Percentiles rank a stretch among this genome's conserved stretches.
These are phyloP conservation scores for Pigoraptor vietnamica DNA, from an alignment of 78 protist species.

Conservation along the genomic window DNA sequence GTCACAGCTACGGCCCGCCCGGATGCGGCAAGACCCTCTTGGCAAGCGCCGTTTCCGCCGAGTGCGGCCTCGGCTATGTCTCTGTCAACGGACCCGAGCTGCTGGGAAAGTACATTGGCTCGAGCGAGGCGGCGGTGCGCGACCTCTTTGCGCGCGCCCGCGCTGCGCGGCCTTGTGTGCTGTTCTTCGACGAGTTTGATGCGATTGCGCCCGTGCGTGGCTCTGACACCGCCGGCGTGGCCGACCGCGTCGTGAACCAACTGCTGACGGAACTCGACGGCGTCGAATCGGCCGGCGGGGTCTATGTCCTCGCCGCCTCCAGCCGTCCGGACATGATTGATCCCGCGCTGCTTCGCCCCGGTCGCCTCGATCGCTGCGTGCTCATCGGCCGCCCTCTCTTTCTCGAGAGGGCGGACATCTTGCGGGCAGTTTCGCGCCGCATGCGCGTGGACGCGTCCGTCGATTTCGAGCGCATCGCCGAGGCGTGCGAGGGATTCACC, in stretches of 20 bases:
- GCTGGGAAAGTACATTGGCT: slow-evolving; percentile 87
- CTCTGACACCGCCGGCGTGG: slow-evolving; percentile 80
- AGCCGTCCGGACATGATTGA: slow-evolving; percentile 84
- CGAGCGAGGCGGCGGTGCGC: slow-evolving; percentile 74
- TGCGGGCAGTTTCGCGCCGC: slow-evolving; percentile 21
- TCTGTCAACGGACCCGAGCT: slow-evolving; percentile 94
- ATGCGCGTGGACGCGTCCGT: slow-evolving; percentile 27
- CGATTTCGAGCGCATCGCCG: not conserved
- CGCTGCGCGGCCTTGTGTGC: slow-evolving; percentile 82
- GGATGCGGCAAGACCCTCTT: slow-evolving; percentile 91
- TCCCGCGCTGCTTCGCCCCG: slow-evolving; percentile 94
- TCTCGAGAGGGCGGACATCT: slow-evolving; percentile 43
- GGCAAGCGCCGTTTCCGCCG: slow-evolving; percentile 68
- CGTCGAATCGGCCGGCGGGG: slow-evolving; percentile 77
- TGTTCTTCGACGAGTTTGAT: slow-evolving; percentile 93
- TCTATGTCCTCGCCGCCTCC: slow-evolving; percentile 86
- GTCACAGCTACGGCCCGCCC: slow-evolving; percentile 83
- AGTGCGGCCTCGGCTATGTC: slow-evolving; percentile 74
- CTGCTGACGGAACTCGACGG: slow-evolving; percentile 88
- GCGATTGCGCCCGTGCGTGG: slow-evolving; percentile 71
- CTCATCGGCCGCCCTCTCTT: not conserved
- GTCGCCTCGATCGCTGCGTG: slow-evolving; percentile 77
- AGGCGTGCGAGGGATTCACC: not conserved
- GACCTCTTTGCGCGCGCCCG: slow-evolving; percentile 77
- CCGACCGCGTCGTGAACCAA: slow-evolving; percentile 93